Evolutionary conservation across 2,329 filamentous ascomycete species (phyloP), one percentile per base, ranked within the genome.

Genomic region (Colletotrichum neosansevieriae): DNA sequence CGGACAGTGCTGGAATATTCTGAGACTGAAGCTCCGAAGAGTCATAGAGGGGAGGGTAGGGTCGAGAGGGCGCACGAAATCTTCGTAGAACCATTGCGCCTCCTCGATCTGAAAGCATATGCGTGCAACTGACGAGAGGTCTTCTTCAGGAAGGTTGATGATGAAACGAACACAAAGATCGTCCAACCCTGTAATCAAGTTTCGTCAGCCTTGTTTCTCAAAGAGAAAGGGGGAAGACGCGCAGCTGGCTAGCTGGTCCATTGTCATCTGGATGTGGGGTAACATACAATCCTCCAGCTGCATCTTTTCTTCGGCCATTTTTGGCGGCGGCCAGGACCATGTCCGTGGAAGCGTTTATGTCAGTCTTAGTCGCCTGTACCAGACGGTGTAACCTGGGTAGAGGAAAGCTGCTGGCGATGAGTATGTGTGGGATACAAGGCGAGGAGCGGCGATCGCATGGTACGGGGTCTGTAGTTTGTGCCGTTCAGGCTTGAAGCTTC

Each of bases 61-160:
- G 79, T 98, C 92, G 71, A 96, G 85, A 44, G 95, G 94, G 54
- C 96, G 93, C 78, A 99, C 94, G 78, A 99, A 99, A 81, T 99
- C 96, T 85, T 99, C 96, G 88, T 99, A 99, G 82, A 97, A 99
- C 96, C 96, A 99, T 89, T 99, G 97, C 75, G 96, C 96, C 82
- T 99, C 97, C 81, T 99, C 96, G 74, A 99, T 92, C 82, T 98
- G 94, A 79, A 99, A 99, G 82, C 95, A 98, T 81, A 99, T 96
- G 77, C 96, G 92, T 77, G 94, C 93, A 66, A 97, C 92, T 2
- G 93, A 94, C 72, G 91, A 90, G 53, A 98, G 88, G 80, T 99
- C 96, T 80, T 96, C 94, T 72, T 92, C 87, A 51, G 97, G 96
- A 70, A 98, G 88, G 82, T 99, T 98, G 80, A 98, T 94, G 77